A percentile compares a stretch with the other conserved stretches of the same genome.
Evolutionary conservation across 2,329 filamentous ascomycete genomes (phyloP).

Genomic region (Colletotrichum noveboracense): DNA sequence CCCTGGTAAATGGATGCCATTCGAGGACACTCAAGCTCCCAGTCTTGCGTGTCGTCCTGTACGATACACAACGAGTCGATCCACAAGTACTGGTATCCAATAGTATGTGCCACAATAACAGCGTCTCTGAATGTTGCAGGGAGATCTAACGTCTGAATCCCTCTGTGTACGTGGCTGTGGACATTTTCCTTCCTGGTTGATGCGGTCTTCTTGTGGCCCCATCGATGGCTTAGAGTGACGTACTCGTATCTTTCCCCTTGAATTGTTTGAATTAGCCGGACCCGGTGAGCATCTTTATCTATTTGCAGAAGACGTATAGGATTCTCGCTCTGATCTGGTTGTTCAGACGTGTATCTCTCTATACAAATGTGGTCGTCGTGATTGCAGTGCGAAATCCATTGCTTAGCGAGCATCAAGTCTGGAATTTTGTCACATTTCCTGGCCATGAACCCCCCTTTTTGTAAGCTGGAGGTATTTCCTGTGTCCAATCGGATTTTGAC

Average conservation of each 20-base stretch:
- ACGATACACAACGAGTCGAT: slow-evolving; percentile 4
- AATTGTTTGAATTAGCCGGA: neutral
- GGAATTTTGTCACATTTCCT: neutral
- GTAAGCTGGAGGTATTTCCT: neutral
- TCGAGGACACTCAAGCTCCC: neutral
- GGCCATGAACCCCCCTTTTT: neutral
- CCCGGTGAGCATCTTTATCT: neutral
- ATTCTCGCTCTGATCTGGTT: neutral
- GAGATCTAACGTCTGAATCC: neutral
- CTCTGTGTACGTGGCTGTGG: neutral
- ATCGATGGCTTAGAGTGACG: neutral
- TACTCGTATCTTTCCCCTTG: neutral
- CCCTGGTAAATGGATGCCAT: neutral
- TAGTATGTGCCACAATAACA: neutral
- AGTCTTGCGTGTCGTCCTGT: neutral
- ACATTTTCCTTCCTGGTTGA: neutral
- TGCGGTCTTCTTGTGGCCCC: neutral
- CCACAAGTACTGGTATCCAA: neutral
- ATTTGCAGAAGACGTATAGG: neutral
- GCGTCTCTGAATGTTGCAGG: neutral
- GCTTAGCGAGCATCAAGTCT: neutral
- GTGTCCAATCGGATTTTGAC: neutral
- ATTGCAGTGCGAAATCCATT: neutral
- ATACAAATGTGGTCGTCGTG: neutral
- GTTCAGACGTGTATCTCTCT: neutral